Percentiles rank a stretch among this genome's conserved stretches.
phyloP scores from a whole-genome alignment of 2,329 filamentous ascomycete species.

The Colletotrichum lentis region DNA sequence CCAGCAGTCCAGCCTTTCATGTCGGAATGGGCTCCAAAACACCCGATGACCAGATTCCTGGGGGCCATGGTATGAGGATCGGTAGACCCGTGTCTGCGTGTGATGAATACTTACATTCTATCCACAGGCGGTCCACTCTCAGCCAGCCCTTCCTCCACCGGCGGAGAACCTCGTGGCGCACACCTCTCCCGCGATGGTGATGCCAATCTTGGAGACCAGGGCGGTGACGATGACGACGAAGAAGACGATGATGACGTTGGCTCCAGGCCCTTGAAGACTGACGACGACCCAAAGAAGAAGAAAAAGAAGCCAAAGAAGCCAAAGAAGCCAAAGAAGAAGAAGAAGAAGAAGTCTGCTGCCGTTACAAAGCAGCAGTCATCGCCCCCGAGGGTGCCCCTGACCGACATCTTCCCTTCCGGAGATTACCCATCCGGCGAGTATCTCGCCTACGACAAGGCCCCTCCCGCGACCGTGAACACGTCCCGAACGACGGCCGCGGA shows the following conservation, averaged over 20 bases:
- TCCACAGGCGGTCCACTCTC: conserved; percentile 39
- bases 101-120: conserved; percentile 39
- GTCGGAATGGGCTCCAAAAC: conserved; percentile 52
- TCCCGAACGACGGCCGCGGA: conserved; percentile 42
- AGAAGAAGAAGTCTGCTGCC: conserved; percentile 41
- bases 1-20: conserved; percentile 3
- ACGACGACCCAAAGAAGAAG: conserved; percentile 13
- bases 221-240: conserved; percentile 44
- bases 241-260: conserved; percentile 39
- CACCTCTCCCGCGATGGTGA: conserved; percentile 55
- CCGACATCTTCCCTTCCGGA: conserved; percentile 44
- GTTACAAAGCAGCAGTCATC: conserved; percentile 43
- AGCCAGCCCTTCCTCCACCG: conserved; percentile 40
- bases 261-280: background rate
- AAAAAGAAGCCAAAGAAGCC: conserved; percentile 35
- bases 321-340: conserved; percentile 40
- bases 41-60: conserved; percentile 48
- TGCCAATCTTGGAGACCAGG: conserved; percentile 48
- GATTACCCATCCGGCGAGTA: conserved; percentile 45
- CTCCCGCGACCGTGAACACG: conserved; percentile 30
- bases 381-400: conserved; percentile 47
- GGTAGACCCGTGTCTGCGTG: background rate
- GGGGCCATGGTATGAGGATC: conserved; percentile 46
- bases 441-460: conserved; percentile 39
- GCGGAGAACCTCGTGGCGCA: conserved; percentile 53